Evolutionary conservation across 75 land plant genomes (phyloP).

Genomic region (Cunninghamia lanceolata): DNA sequence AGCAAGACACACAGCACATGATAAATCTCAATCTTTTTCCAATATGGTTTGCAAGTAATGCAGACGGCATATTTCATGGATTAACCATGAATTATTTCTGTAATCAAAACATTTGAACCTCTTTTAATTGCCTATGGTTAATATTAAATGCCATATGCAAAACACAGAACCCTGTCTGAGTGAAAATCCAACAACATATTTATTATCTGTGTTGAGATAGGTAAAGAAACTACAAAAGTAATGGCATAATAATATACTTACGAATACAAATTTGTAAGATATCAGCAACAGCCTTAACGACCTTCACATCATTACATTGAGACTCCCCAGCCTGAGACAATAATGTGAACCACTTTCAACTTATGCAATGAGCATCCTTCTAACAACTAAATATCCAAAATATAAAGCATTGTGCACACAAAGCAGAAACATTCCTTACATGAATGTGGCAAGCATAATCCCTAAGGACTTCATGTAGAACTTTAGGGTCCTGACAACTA

Average conservation of each 20-base stretch:
- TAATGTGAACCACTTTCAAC: not conserved
- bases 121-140: not conserved
- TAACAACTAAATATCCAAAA: not conserved
- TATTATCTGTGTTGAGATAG: not conserved
- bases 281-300: conserved; percentile 33
- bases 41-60: not conserved
- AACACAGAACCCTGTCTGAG: not conserved
- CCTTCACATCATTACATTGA: conserved; percentile 37
- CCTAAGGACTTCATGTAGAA: conserved; percentile 27
- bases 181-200: not conserved
- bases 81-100: not conserved
- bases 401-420: not conserved
- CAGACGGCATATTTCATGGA: conserved; percentile 11
- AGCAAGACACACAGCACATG: not conserved
- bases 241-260: conserved; percentile 7
- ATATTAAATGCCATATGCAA: not conserved
- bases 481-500: conserved; percentile 23
- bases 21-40: conserved; percentile 2
- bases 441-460: conserved; percentile 49
- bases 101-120: not conserved
- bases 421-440: conserved; percentile 22
- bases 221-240: not conserved
- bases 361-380: not conserved
- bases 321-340: conserved; percentile 47
- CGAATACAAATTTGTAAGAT: conserved; percentile 25